These are phyloP conservation scores for Naumovozyma dairenensis DNA, from an alignment of 805 yeast species.

Conservation along the genomic window DNA sequence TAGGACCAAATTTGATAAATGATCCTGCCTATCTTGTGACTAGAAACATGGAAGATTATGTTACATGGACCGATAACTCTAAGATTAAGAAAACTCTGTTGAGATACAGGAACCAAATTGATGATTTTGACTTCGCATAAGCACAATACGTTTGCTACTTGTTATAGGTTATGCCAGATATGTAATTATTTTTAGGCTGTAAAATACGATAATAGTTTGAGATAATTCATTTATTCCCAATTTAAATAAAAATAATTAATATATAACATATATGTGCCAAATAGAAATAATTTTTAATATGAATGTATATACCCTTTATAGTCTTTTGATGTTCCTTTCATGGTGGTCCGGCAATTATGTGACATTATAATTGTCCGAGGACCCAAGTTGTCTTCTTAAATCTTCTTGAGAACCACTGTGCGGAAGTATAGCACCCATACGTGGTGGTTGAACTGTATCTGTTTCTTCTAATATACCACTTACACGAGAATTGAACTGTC, in stretches of 20 bases:
- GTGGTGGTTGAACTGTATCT: conserved; percentile 25
- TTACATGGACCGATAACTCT: conserved; percentile 95
- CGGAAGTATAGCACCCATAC: conserved; percentile 28
- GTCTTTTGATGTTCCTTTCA: too few relatives aligned
- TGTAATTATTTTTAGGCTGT: too few relatives aligned
- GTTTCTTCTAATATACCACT: conserved; percentile 25
- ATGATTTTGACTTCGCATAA: conserved; percentile 45
- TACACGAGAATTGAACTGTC: conserved; percentile 18
- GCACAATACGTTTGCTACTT: too few relatives aligned
- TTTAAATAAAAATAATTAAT: too few relatives aligned
- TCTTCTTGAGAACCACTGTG: conserved; percentile 33
- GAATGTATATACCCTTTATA: too few relatives aligned
- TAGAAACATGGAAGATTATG: conserved; percentile 87
- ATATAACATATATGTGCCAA: too few relatives aligned
- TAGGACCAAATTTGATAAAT: conserved; percentile 91
- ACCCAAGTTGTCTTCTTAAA: conserved; percentile 32
- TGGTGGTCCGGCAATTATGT: too few relatives aligned
- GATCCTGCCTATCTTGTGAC: conserved; percentile 94
- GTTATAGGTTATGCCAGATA: too few relatives aligned
- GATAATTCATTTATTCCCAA: too few relatives aligned
- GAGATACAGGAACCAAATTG: conserved; percentile 70
- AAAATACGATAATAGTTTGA: too few relatives aligned
- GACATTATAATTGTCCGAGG: conserved; percentile 30
- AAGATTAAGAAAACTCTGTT: conserved; percentile 86
- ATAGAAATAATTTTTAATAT: too few relatives aligned